Evolutionary conservation across 306 rosid genomes (phyloP), one percentile per base, ranked within the genome.

Genomic region (Cicer yamashitae): DNA sequence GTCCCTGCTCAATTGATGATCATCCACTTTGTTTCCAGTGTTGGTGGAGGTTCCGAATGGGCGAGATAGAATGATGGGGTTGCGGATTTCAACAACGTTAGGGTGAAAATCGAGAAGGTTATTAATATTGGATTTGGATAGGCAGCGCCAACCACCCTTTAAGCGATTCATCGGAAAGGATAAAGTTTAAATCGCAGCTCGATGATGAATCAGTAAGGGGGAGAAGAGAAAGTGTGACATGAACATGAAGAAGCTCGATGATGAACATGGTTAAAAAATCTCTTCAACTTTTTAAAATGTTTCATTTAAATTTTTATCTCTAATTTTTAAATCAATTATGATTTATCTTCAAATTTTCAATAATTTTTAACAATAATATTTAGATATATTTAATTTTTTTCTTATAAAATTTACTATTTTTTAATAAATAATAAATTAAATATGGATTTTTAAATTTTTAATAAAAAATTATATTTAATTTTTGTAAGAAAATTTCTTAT

Each of bases 1-100:
- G 7, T 87, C 90, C 78, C 96, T 94, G 30, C 66, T 86, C 50
- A 90, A 41, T 13, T 60, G 84, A 38, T 64, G 45, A 76, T 17
- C 83, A 25, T 71, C 83, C 45, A 52, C 53, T 18, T 67, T 64
- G 57, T 30, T 75, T 13, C 57, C 84, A 54, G 15, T 66, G 43
- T 46, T 67, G 18, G 61, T 11, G 47, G 52, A 65, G 74, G 75
- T 74, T 56, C 86, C 91, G 6, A 83, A 93, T 40, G 65, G 86
- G 10, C 87, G 90, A 79, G 65, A 70, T 9, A 25, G 12, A 38
- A 67, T 45, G 15, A 30, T 15, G 10, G 73, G 54, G 20, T 50
- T 61, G 40, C 52, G 58, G 37, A 76, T 77, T 39, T 34, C 57
- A 69, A 57, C 51, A 40, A 17, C 34, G 62, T 73, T 80, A 40